These are phyloP conservation scores for Wickerhamiella kazuoi DNA, from an alignment of 805 yeast species.

Conservation along the genomic window DNA sequence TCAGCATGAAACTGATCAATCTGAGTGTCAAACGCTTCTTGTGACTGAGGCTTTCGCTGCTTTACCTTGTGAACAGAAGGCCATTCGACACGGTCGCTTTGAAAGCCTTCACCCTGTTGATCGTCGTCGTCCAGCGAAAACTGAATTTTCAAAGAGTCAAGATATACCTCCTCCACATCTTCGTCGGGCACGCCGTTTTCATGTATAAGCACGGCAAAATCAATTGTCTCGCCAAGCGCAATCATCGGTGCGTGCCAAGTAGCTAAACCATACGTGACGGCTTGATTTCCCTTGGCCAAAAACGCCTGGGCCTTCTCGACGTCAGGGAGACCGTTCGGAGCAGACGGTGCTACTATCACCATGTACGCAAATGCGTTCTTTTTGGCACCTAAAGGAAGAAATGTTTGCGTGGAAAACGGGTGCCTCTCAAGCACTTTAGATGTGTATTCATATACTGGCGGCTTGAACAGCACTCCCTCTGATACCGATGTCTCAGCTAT, in stretches of 20 bases:
- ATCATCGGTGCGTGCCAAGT: constrained; percentile 98
- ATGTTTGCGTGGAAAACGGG: constrained; percentile 76
- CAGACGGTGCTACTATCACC: constrained; percentile 54
- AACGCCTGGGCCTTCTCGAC: constrained; percentile 41
- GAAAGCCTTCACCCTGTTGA: neutral
- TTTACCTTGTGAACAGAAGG: constrained; percentile 16
- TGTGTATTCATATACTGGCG: constrained; percentile 21
- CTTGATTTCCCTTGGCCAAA: constrained; percentile 62
- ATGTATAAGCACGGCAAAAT: constrained; percentile 76
- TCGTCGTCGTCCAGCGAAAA: constrained; percentile 2
- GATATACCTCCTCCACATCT: constrained; percentile 66
- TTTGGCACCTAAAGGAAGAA: constrained; percentile 69
- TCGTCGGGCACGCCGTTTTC: constrained; percentile 67
- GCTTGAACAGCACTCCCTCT: neutral
- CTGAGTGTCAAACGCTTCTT: constrained; percentile 43
- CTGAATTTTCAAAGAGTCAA: constrained; percentile 29
- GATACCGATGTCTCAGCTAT: constrained; percentile 16
- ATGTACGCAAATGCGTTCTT: constrained; percentile 37
- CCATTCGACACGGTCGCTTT: neutral
- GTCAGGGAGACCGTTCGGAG: constrained; percentile 35
- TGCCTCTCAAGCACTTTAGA: constrained; percentile 74
- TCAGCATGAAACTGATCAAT: constrained; percentile 28
- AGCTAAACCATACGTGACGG: constrained; percentile 70
- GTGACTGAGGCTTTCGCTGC: constrained; percentile 51
- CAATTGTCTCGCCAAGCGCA: constrained; percentile 47